Conservation (phyloP, 352 stramenopile genomes). For the Phytophthora pistaciae region DNA sequence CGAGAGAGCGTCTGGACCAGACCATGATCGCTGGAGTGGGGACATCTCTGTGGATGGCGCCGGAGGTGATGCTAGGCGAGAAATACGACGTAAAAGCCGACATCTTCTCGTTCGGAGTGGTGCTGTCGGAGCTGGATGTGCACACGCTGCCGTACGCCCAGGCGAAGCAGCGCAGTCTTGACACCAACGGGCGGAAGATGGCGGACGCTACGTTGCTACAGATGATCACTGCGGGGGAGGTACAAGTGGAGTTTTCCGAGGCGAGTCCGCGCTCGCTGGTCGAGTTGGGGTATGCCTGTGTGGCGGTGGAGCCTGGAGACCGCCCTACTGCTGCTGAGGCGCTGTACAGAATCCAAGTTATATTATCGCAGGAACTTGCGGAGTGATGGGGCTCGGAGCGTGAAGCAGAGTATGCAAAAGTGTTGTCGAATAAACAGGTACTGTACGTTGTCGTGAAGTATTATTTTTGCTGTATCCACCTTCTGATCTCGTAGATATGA, state of each 20-base stretch:
- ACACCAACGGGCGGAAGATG: conserved; percentile 4
- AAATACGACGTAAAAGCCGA: conserved; percentile 20
- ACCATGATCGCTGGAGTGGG: conserved; percentile 17
- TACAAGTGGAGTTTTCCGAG: conserved; percentile 25
- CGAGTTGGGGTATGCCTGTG: conserved; percentile 18
- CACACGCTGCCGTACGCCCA: conserved; percentile 54
- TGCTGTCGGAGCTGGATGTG: conserved; percentile 54
- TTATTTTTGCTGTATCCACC: neutral
- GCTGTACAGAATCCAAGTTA: conserved; percentile 11
- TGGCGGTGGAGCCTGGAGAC: conserved; percentile 15
- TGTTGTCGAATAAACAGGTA: neutral
- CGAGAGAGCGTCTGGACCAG: conserved; percentile 49
- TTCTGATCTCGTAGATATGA: neutral
- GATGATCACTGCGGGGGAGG: conserved; percentile 19
- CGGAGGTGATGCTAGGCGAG: conserved; percentile 20
- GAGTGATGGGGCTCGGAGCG: neutral
- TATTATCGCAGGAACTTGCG: neutral
- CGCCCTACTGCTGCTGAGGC: conserved; percentile 27
- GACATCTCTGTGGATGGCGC: conserved; percentile 21
- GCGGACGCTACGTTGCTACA: conserved; percentile 19
- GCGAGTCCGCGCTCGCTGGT: conserved; percentile 15
- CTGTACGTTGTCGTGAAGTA: neutral
- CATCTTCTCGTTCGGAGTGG: conserved; percentile 30
- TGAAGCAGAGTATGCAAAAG: neutral
- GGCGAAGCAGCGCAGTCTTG: conserved; percentile 34